Evolutionary conservation across 225 moss, liverwort and hornwort genomes (phyloP), one percentile per base, ranked within the genome.

Genomic region (Polytrichum formosum): DNA sequence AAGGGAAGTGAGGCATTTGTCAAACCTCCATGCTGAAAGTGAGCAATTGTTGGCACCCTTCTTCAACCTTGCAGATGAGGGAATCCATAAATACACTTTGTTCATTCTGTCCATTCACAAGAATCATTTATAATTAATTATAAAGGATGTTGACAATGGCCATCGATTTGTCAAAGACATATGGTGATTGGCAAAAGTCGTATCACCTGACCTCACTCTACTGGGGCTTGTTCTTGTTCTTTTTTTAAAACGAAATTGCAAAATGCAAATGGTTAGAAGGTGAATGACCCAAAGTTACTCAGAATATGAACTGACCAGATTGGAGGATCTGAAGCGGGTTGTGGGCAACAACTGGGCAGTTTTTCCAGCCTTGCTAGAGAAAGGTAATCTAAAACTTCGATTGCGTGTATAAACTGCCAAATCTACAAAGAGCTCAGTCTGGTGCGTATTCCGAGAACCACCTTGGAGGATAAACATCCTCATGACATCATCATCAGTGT

Each of bases 351-450:
- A 84, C 58, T 78, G 77, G 26, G 94, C 82, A 68, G 75, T 76
- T 80, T 94, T 99, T 63, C 98, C 94, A 70, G 94, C 98, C 88
- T 92, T 99, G 80, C 91, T 91, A 72, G 94, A 94, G 61, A 88
- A 90, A 53, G 91, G 88, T 69, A 94, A 76, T 66, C 98, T 93
- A 69, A 99, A 99, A 70, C 94, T 92, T 65, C 98, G 90, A 76
- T 99, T 94, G 70, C 93, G 90, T 22, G 94, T 86, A 74, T 94
- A 94, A 17, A 99, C 94, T 75, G 81, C 92, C 76, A 83, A 72
- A 73, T 94, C 92, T 37, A 99, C 81, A 70, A 92, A 99, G 37
- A 81, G 59, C 29, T 87, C 80, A 19, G 80, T 67, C 73, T 87
- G 87, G 31, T 83, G 79, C 54, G 67, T 28, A 26, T 70, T 74